Conservation (phyloP, 371 early-diverging fungal species). For the Apophysomyces trapeziformis region DNA sequence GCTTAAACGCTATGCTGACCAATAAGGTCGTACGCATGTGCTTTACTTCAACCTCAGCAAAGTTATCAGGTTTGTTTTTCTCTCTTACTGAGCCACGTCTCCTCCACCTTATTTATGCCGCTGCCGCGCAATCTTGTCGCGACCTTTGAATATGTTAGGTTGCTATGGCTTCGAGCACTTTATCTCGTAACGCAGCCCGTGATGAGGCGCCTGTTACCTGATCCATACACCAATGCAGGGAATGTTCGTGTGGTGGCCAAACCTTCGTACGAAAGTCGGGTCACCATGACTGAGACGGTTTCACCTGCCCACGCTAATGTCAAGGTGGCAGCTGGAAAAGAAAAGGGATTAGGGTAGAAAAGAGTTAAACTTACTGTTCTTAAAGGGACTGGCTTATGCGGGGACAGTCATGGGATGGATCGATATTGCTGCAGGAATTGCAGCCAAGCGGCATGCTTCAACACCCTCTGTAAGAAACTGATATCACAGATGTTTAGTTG, state of each 20-base stretch:
- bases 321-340: slow-evolving; percentile 25
- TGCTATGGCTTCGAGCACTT: slow-evolving; percentile 36
- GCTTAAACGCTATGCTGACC: no score
- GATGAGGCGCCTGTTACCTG: slow-evolving; percentile 42
- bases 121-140: not conserved
- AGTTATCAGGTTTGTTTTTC: not conserved
- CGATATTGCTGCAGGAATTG: slow-evolving; percentile 74
- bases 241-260: slow-evolving; percentile 42
- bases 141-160: slow-evolving; percentile 21
- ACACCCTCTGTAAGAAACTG: slow-evolving; percentile 50
- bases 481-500: no score
- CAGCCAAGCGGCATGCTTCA: slow-evolving; percentile 69
- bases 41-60: not conserved
- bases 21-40: not conserved
- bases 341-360: not conserved
- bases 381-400: slow-evolving; percentile 58
- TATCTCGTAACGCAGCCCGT: slow-evolving; percentile 40
- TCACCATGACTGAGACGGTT: slow-evolving; percentile 61
- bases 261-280: slow-evolving; percentile 41
- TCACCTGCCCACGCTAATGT: slow-evolving; percentile 51
- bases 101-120: not conserved
- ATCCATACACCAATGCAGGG: slow-evolving; percentile 50
- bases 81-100: not conserved
- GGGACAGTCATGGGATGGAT: slow-evolving; percentile 75
- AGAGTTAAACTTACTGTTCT: not conserved